These are phyloP conservation scores for Vigna trinervia DNA, from an alignment of 306 rosid species.

Conservation along the genomic window DNA sequence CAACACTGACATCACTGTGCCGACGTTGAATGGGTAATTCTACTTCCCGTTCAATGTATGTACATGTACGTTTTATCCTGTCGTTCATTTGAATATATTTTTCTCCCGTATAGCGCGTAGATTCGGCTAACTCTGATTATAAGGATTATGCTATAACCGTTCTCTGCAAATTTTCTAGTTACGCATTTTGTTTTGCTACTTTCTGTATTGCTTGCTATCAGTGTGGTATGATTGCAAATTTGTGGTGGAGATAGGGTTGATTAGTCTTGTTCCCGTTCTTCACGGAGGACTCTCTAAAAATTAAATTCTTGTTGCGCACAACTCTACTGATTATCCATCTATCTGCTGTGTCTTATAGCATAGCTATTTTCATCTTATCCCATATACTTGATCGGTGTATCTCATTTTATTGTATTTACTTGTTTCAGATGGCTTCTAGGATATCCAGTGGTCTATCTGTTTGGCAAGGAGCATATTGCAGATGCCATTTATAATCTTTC, in stretches of 20 bases:
- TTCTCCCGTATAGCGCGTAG: neutral
- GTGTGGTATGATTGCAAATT: neutral
- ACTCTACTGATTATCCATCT: neutral
- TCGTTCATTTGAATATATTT: neutral
- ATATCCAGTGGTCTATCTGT: conserved; percentile 80
- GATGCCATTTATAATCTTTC: conserved; percentile 80
- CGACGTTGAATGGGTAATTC: conserved; percentile 85
- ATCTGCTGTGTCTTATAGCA: neutral
- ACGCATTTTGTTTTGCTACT: neutral
- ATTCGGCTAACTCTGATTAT: neutral
- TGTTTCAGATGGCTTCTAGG: conserved; percentile 94
- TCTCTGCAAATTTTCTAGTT: conserved; percentile 23
- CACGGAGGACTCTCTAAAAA: neutral
- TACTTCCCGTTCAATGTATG: neutral
- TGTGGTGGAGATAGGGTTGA: neutral
- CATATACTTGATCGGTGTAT: neutral
- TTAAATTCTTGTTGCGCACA: neutral
- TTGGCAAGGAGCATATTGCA: conserved; percentile 71
- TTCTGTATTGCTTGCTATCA: too few species aligned
- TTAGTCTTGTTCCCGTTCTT: neutral
- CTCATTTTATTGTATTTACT: conserved; percentile 40
- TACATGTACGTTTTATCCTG: neutral
- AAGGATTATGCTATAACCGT: neutral
- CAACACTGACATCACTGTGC: conserved; percentile 70
- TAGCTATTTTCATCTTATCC: conserved; percentile 16